Evolutionary conservation across 805 yeast species (phyloP).

Genomic region (Clavispora asparagi): DNA sequence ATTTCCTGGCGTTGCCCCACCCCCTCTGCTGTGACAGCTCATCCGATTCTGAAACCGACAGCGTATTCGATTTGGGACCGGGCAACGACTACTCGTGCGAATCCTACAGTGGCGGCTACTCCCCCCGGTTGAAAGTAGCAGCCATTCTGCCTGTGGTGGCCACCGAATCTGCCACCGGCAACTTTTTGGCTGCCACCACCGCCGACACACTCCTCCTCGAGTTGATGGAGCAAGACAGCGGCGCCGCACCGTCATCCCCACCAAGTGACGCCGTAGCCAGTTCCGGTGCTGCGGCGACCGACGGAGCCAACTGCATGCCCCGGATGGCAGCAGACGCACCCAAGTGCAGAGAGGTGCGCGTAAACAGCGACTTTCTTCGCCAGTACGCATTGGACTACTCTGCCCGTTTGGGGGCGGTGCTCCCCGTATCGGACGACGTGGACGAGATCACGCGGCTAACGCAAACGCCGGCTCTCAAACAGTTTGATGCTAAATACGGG

Average conservation of each 20-base stretch:
- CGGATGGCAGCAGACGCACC: neutral
- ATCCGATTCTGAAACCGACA: constrained; percentile 9
- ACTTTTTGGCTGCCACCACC: neutral
- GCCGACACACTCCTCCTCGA: neutral
- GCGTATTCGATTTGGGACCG: constrained; percentile 5
- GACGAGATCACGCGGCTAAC: constrained; percentile 5
- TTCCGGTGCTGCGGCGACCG: neutral
- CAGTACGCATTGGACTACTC: constrained; percentile 15
- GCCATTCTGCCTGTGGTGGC: neutral
- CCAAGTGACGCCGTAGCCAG: neutral
- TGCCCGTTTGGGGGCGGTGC: constrained; percentile 7
- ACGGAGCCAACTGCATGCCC: neutral
- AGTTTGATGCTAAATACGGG: neutral
- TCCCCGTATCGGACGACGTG: constrained; percentile 2
- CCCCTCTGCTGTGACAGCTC: neutral
- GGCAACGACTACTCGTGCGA: constrained; percentile 4
- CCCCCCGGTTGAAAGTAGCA: neutral
- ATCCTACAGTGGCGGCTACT: neutral
- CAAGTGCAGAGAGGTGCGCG: constrained; percentile 10
- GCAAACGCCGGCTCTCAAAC: constrained; percentile 2
- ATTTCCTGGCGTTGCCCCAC: neutral
- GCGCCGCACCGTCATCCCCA: neutral
- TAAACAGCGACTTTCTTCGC: constrained; percentile 12
- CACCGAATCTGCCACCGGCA: neutral
- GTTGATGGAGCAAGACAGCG: neutral